A percentile compares a stretch with the other conserved stretches of the same genome.
Conservation (phyloP, 2,329 filamentous ascomycete genomes). For the Beauveria australis region DNA sequence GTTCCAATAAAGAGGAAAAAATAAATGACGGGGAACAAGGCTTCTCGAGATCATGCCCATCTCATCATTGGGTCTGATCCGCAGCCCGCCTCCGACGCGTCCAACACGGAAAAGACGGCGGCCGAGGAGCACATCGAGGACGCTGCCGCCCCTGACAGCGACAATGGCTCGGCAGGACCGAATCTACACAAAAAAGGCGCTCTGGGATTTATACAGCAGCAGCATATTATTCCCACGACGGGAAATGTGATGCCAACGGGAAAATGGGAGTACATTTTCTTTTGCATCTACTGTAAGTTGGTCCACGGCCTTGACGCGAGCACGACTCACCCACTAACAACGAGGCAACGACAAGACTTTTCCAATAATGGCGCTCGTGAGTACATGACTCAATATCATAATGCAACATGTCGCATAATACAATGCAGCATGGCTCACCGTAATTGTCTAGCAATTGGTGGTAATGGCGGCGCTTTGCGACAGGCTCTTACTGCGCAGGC, state of each 20-base stretch:
- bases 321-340: not conserved
- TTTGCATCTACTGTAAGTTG: conserved; percentile 13
- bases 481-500: conserved; percentile 11
- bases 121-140: conserved; percentile 6
- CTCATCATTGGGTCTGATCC: not conserved
- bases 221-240: conserved; percentile 13
- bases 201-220: conserved; percentile 11
- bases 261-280: conserved; percentile 16
- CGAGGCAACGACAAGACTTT: conserved; percentile 10
- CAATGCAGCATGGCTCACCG: not conserved
- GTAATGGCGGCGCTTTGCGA: conserved; percentile 12
- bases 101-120: not conserved
- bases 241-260: conserved; percentile 11
- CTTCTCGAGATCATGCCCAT: not conserved
- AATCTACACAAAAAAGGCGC: conserved; percentile 9
- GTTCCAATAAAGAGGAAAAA: too few relatives aligned
- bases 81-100: not conserved
- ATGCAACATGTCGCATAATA: not conserved
- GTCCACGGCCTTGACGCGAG: not conserved
- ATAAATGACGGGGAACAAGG: not conserved
- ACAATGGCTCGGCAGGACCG: not conserved
- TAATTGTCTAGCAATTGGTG: conserved; percentile 10
- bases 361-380: conserved; percentile 15
- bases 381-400: not conserved
- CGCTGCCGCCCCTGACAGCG: not conserved